Percentiles rank a stretch among this genome's conserved stretches.
phyloP scores from a whole-genome alignment of 495 filamentous ascomycete genomes.

The Oidiodendron maius region DNA sequence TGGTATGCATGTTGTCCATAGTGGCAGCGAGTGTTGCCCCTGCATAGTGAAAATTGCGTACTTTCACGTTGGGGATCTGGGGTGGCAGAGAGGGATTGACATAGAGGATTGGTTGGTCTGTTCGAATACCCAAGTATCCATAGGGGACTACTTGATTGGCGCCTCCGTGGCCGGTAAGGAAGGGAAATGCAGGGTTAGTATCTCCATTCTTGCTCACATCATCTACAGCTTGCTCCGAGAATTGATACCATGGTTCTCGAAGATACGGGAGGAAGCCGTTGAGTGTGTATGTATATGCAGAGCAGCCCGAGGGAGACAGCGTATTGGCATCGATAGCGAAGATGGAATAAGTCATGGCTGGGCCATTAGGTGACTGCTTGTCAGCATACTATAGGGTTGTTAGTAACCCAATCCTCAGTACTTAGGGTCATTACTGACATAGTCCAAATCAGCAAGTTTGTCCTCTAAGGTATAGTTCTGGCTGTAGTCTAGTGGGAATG shows the following conservation, averaged over 20 bases:
- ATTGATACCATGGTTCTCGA: constrained; percentile 52
- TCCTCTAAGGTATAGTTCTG: constrained; percentile 46
- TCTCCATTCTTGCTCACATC: constrained; percentile 55
- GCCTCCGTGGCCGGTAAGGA: constrained; percentile 54
- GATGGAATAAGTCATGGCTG: constrained; percentile 57
- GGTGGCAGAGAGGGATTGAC: constrained; percentile 50
- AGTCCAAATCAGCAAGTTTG: constrained; percentile 49
- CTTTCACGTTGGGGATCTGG: constrained; percentile 49
- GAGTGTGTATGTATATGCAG: constrained; percentile 49
- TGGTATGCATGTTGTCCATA: constrained; percentile 63
- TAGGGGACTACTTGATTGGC: constrained; percentile 47
- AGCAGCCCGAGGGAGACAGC: constrained; percentile 47
- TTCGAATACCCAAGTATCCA: constrained; percentile 47
- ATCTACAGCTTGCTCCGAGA: constrained; percentile 67
- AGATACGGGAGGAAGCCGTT: constrained; percentile 46
- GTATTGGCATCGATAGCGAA: constrained; percentile 49
- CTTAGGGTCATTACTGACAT: constrained; percentile 21
- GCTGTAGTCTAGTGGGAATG: constrained; percentile 47
- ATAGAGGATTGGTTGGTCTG: constrained; percentile 41
- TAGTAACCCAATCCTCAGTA: not conserved
- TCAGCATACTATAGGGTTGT: constrained; percentile 38
- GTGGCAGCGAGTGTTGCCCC: constrained; percentile 57
- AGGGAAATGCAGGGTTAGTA: constrained; percentile 53
- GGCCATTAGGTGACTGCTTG: constrained; percentile 49
- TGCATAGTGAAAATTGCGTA: constrained; percentile 66